phyloP scores from a whole-genome alignment of 2,329 filamentous ascomycete species.

The Nothopassalora personata region DNA sequence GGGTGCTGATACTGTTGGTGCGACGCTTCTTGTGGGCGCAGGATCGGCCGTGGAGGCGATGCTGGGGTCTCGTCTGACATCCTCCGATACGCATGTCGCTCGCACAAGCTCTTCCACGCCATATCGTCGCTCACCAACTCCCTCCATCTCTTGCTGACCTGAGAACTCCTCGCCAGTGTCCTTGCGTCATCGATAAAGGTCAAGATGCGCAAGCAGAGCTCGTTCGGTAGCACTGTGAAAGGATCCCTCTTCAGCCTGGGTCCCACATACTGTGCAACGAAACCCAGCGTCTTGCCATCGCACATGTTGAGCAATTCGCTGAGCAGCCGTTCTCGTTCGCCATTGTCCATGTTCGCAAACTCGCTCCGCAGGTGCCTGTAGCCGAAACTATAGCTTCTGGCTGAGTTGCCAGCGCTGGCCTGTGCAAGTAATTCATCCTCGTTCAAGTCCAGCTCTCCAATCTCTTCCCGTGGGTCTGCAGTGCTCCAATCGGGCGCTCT shows the following conservation, averaged over 20 bases:
- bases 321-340: slow-evolving; percentile 73
- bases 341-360: slow-evolving; percentile 70
- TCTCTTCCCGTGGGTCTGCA: slow-evolving; percentile 73
- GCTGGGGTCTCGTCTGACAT: slow-evolving; percentile 42
- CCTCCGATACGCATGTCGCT: slow-evolving; percentile 82
- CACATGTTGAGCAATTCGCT: slow-evolving; percentile 89
- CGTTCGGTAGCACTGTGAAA: slow-evolving; percentile 84
- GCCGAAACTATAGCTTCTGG: slow-evolving; percentile 29
- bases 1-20: slow-evolving; percentile 22
- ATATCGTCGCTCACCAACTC: slow-evolving; percentile 93
- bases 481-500: slow-evolving; percentile 68
- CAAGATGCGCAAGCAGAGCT: slow-evolving; percentile 86
- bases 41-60: slow-evolving; percentile 19
- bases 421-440: slow-evolving; percentile 23
- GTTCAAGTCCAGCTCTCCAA: slow-evolving; percentile 47
- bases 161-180: slow-evolving; percentile 84
- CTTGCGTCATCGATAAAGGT: slow-evolving; percentile 97
- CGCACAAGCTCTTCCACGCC: slow-evolving; percentile 95
- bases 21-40: slow-evolving; percentile 9
- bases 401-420: slow-evolving; percentile 21
- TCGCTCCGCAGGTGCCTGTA: slow-evolving; percentile 72
- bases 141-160: slow-evolving; percentile 92
- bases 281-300: slow-evolving; percentile 90
- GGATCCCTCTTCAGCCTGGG: slow-evolving; percentile 93
- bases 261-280: slow-evolving; percentile 93